Evolutionary conservation across 306 rosid genomes (phyloP), one percentile per base, ranked within the genome.

Genomic region (Prunus kanzakura): DNA sequence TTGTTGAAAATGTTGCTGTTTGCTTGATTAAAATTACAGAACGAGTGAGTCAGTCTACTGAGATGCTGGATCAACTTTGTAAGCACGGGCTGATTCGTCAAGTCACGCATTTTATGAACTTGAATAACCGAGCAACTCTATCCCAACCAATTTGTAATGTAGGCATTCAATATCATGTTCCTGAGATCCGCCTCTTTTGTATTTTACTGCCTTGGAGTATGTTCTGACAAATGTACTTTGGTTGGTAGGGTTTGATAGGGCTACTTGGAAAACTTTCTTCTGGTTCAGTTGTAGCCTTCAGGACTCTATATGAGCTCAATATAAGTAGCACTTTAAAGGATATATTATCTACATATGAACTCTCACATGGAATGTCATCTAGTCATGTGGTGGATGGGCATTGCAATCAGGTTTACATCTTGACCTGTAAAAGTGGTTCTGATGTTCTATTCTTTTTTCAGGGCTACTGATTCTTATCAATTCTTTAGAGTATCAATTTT

Each of bases 61-160:
- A 88, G 78, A 81, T 84, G 85, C 87, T 93, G 94, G 95, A 96
- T 83, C 91, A 87, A 68, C 89, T 96, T 90, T 93, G 99, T 78
- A 82, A 73, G 79, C 93, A 88, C 57, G 98, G 90, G 73, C 64
- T 96, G 85, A 85, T 96, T 82, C 90, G 86, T 74, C 98, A 87
- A 67, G 90, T 77, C 82, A 84, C 85, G 12, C 83, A 88, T 84
- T 87, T 92, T 76, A 72, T 96, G 77, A 85, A 86, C 82, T 78
- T 86, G 84, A 93, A 85, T 87, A 82, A 87, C 73, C 87, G 86
- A 49, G 82, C 91, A 11, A 82, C 93, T 32, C 70, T 89, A 64
- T 91, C 99, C 61, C 89, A 71, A 55, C 83, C 88, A 67, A 81
- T 84, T 69, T 87, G 84, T 80, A 96, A 89, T 74, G 99, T 96